These are phyloP conservation scores for Citrus maxima DNA, from an alignment of 345 rosid species.

Conservation along the genomic window DNA sequence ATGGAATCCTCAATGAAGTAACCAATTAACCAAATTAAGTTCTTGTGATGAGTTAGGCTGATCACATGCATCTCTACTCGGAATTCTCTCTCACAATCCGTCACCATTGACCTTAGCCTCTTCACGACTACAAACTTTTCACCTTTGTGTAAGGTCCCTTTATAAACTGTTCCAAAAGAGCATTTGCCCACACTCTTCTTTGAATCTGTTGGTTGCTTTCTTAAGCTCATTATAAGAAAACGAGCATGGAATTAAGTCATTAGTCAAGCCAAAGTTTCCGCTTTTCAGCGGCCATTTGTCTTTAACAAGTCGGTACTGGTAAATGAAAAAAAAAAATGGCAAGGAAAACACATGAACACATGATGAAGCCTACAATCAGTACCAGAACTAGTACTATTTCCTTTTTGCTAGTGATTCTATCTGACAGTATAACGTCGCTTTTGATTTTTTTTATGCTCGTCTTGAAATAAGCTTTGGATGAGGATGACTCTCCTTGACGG, in stretches of 20 bases:
- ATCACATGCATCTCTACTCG: constrained; percentile 6
- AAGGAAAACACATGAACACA: background rate
- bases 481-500: no score
- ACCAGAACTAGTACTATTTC: background rate
- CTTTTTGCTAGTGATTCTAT: background rate
- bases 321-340: background rate
- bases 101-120: background rate
- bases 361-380: background rate
- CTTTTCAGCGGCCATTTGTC: background rate
- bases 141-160: background rate
- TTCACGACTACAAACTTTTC: constrained; percentile 9
- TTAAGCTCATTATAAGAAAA: constrained; percentile 5
- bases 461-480: no score
- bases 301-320: background rate
- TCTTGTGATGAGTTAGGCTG: constrained; percentile 5
- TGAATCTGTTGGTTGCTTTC: constrained; percentile 7
- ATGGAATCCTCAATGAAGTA: constrained; percentile 2
- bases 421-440: no score
- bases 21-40: constrained; percentile 9
- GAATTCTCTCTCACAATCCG: background rate
- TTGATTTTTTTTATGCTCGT: no score
- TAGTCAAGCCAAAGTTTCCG: background rate
- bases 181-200: background rate
- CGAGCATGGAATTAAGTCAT: background rate
- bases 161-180: background rate